These are phyloP conservation scores for Trichoderma citrinoviride DNA, from an alignment of 2,329 filamentous ascomycete genomes.

Conservation along the genomic window DNA sequence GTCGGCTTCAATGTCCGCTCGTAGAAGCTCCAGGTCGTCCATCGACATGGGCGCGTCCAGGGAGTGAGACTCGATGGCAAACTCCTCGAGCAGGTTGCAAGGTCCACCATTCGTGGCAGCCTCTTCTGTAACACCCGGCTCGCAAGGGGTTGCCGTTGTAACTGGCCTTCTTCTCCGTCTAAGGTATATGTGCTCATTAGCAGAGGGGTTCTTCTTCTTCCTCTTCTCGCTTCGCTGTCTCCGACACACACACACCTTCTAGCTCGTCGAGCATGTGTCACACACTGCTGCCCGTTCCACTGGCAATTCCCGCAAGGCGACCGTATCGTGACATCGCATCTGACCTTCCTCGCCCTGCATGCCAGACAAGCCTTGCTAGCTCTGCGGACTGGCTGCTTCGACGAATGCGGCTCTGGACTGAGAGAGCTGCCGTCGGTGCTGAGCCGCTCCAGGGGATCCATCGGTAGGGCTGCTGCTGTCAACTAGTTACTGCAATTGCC, in stretches of 20 bases:
- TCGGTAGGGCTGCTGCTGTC: constrained; percentile 10
- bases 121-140: not conserved
- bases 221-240: not conserved
- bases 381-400: constrained; percentile 12
- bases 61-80: not conserved
- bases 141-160: not conserved
- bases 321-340: constrained; percentile 11
- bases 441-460: constrained; percentile 9
- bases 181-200: not conserved
- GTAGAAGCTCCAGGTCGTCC: constrained; percentile 8
- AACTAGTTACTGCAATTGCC: not conserved
- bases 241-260: constrained; percentile 1
- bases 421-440: constrained; percentile 7
- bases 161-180: constrained; percentile 3
- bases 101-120: not conserved
- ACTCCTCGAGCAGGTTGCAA: not conserved
- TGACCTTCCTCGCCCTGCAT: constrained; percentile 15
- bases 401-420: constrained; percentile 12
- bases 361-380: constrained; percentile 16
- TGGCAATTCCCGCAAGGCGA: constrained; percentile 16
- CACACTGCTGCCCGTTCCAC: constrained; percentile 16
- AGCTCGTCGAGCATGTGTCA: constrained; percentile 13
- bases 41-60: not conserved
- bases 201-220: not conserved
- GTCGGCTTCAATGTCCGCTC: not conserved